A percentile compares a stretch with the other conserved stretches of the same genome.
Conservation (phyloP, 345 rosid species). For the Lepidium aucheri region DNA sequence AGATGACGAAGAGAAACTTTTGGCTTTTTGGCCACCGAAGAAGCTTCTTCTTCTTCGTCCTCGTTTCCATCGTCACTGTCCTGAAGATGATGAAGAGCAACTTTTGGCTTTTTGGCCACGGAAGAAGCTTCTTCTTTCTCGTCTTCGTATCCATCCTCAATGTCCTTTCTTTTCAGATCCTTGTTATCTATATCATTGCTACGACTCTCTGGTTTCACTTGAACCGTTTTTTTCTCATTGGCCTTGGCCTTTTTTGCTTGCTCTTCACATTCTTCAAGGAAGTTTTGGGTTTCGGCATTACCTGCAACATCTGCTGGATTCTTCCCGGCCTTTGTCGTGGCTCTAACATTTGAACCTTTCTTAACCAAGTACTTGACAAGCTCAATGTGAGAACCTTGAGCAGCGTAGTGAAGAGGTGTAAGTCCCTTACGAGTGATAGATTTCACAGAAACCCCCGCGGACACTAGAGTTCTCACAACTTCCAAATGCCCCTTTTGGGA, state of each 20-base stretch:
- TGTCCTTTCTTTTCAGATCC: slow-evolving; percentile 23
- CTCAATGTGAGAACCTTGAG: slow-evolving; percentile 79
- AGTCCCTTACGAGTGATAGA: slow-evolving; percentile 75
- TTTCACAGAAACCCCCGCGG: slow-evolving; percentile 62
- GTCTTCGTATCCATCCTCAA: slow-evolving; percentile 32
- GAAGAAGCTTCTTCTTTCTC: slow-evolving; percentile 42
- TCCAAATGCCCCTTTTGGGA: slow-evolving; percentile 91
- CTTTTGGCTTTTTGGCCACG: slow-evolving; percentile 51
- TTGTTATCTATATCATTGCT: slow-evolving; percentile 19
- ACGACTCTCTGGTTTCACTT: slow-evolving; percentile 29
- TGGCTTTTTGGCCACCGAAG: slow-evolving; percentile 41
- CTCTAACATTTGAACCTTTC: slow-evolving; percentile 60
- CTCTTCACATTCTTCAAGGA: slow-evolving; percentile 51
- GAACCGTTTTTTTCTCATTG: slow-evolving; percentile 27
- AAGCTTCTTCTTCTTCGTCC: slow-evolving; percentile 47
- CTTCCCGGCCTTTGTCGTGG: slow-evolving; percentile 73
- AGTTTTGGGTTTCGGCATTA: slow-evolving; percentile 40
- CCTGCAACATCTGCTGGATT: slow-evolving; percentile 69
- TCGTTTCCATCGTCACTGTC: slow-evolving; percentile 25
- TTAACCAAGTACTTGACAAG: slow-evolving; percentile 62
- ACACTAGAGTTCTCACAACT: slow-evolving; percentile 49
- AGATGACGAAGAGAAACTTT: slow-evolving; percentile 47
- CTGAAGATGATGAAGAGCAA: slow-evolving; percentile 39
- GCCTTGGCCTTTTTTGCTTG: slow-evolving; percentile 28
- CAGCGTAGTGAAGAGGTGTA: slow-evolving; percentile 87